Percentiles rank a stretch among this genome's conserved stretches.
Evolutionary conservation across 306 rosid species (phyloP).

Genomic region (Sicyos edulis): DNA sequence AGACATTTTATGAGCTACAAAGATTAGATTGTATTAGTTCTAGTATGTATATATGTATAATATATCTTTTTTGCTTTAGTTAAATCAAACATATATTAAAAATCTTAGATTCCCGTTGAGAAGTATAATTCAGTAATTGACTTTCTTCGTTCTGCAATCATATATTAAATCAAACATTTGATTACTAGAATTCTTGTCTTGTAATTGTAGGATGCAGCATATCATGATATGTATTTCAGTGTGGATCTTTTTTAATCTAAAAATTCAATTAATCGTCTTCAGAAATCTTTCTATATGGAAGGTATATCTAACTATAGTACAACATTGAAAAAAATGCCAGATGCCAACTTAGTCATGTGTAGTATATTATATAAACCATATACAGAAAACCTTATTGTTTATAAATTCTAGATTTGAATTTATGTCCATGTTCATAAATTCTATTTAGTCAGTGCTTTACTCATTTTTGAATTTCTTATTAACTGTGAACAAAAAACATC

Average conservation of each 20-base stretch:
- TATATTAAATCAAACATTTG: background rate
- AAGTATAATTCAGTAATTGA: background rate
- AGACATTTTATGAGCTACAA: conserved; percentile 24
- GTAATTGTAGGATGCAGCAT: conserved; percentile 7
- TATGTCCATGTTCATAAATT: conserved; percentile 10
- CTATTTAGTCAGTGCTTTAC: background rate
- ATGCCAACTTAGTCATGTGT: background rate
- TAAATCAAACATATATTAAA: conserved; percentile 17
- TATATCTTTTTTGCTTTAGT: background rate
- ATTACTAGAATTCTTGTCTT: conserved; percentile 3
- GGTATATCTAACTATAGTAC: background rate
- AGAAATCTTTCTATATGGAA: background rate
- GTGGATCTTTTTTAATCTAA: background rate
- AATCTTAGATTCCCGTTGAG: conserved; percentile 14
- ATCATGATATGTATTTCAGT: background rate
- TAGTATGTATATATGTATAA: background rate
- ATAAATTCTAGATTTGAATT: background rate
- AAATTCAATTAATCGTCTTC: background rate
- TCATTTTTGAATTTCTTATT: background rate
- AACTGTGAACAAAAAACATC: background rate
- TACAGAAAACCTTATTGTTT: background rate
- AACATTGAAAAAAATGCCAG: background rate
- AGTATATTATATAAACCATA: background rate
- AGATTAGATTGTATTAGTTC: background rate
- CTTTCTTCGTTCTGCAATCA: conserved; percentile 1